These are phyloP conservation scores for Hanseniaspora guilliermondii DNA, from an alignment of 805 yeast genomes.

Conservation along the genomic window DNA sequence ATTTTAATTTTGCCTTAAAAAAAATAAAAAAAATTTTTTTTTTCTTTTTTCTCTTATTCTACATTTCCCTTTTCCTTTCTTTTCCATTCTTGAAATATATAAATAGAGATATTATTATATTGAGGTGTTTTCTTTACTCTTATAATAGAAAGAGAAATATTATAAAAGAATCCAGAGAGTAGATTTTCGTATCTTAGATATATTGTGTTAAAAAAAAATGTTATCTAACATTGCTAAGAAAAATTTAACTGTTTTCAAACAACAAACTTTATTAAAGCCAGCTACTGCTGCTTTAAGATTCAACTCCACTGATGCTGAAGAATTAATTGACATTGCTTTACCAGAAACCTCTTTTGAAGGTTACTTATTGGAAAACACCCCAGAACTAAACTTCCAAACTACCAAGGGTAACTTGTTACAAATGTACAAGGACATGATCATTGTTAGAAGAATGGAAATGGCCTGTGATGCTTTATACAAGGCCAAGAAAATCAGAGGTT, in stretches of 20 bases:
- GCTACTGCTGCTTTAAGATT: constrained; percentile 13
- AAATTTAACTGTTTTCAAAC: constrained; percentile 12
- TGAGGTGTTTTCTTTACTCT: too few species aligned
- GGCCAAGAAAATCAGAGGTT: constrained; percentile 97
- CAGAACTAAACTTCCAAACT: constrained; percentile 61
- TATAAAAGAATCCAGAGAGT: constrained; percentile 10
- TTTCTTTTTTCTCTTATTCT: background rate
- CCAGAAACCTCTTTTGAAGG: constrained; percentile 78
- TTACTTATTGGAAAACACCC: constrained; percentile 57
- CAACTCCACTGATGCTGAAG: constrained; percentile 16
- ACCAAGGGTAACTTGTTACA: constrained; percentile 68
- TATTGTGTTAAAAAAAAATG: constrained; percentile 12
- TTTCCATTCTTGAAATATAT: too few species aligned
- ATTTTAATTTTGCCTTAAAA: background rate
- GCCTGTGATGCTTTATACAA: constrained; percentile 95
- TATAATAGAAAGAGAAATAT: background rate
- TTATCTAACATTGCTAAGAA: constrained; percentile 14
- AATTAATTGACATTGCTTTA: constrained; percentile 40
- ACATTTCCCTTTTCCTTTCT: background rate
- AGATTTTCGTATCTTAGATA: constrained; percentile 13
- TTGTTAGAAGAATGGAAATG: constrained; percentile 96
- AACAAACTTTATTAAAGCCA: constrained; percentile 12
- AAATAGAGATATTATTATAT: too few species aligned
- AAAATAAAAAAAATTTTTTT: background rate
- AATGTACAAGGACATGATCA: constrained; percentile 93